Evolutionary conservation across 2,329 filamentous ascomycete species (phyloP), one percentile per base, ranked within the genome.

Genomic region (Pseudopithomyces maydicus): DNA sequence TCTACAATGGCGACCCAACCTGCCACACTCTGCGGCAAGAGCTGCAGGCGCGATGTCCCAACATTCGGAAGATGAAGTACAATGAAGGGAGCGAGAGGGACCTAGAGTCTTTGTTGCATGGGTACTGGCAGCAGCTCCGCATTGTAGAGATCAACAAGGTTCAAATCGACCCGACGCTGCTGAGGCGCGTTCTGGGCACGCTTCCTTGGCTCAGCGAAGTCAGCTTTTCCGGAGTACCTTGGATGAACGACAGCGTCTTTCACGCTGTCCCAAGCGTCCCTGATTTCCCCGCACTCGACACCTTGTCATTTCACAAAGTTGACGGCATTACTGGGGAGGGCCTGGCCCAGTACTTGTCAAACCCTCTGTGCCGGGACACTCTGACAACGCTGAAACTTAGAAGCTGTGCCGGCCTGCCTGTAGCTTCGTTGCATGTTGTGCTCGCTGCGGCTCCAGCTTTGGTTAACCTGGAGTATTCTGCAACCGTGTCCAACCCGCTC

Each of bases 1-100:
- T 97, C 74, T 97, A 88, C 78, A 86, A 84, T 51, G 93, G 95
- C 68, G 93, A 97, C 59, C 80, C 86, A 3, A 83, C 85, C 29
- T 96, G 90, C 67, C 79, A 88, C 53, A 87, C 90, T 1, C 80
- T 98, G 63, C 88, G 91, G 59, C 86, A 95, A 65, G 93, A 97
- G 75, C 81, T 97, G 22, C 90, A 96, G 78, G 89, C 87, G 20
- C 84, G 91, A 49, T 97, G 94, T 73, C 87, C 89, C 11, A 87
- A 94, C 70, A 82, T 98, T 54, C 86, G 92, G 63, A 95, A 95
- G 78, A 97, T 97, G 91, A 89, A 86, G 52, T 98, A 96, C 77
- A 83, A 86, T 52, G 80, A 82, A 45, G 94, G 94, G 12, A 85
- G 91, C 1, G 94, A 97, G 78, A 85, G 85, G 55, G 90, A 88